These are phyloP conservation scores for Leccinum pachyderme DNA, from an alignment of 1,284 basidiomycete genomes.

Conservation along the genomic window DNA sequence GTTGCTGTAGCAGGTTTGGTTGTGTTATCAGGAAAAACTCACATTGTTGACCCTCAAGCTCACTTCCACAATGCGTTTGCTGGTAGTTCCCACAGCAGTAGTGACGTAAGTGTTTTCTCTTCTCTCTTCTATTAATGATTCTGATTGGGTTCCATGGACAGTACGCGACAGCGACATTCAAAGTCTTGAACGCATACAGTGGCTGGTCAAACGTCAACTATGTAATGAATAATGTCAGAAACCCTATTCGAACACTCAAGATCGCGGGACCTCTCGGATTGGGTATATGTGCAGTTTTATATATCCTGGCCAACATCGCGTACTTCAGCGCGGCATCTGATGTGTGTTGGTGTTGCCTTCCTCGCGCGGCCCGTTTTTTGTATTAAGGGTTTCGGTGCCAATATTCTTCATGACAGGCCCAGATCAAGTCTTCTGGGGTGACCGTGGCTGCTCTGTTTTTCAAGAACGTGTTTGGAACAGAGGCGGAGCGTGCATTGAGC, in stretches of 20 bases:
- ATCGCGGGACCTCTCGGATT: constrained; percentile 55
- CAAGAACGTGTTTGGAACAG: constrained; percentile 48
- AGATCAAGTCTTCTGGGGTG: constrained; percentile 45
- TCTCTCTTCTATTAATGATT: neutral
- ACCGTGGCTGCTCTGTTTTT: constrained; percentile 57
- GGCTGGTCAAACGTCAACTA: constrained; percentile 57
- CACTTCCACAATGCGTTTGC: constrained; percentile 51
- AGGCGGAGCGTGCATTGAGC: constrained; percentile 46
- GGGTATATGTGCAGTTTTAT: constrained; percentile 44
- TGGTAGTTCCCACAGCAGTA: constrained; percentile 45
- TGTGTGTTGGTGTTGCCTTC: neutral
- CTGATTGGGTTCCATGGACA: constrained; percentile 15
- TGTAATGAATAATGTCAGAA: constrained; percentile 53
- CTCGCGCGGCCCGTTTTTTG: neutral
- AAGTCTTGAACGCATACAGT: constrained; percentile 53
- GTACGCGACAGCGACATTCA: constrained; percentile 60
- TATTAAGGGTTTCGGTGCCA: neutral
- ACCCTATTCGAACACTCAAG: constrained; percentile 51
- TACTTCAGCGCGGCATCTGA: constrained; percentile 43
- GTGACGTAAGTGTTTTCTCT: constrained; percentile 34
- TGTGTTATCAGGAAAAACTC: constrained; percentile 49
- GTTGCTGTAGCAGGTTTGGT: constrained; percentile 42
- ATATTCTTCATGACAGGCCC: constrained; percentile 26
- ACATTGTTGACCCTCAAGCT: constrained; percentile 39
- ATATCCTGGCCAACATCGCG: constrained; percentile 52